Evolutionary conservation across 148 eudicot genomes (phyloP).

Genomic region (Rhododendron williamsianum): DNA sequence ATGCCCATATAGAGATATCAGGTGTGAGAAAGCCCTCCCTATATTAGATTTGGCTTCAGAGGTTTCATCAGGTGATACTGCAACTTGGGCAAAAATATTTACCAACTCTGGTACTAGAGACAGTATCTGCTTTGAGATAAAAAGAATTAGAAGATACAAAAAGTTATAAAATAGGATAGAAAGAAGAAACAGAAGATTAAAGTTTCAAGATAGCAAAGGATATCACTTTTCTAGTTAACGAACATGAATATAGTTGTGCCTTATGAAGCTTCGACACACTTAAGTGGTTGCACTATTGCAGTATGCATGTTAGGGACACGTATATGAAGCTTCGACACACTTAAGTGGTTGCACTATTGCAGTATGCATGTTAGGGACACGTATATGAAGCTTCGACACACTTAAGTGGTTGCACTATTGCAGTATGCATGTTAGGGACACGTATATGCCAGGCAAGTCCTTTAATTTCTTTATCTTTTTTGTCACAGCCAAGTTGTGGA

Average conservation of each 20-base stretch:
- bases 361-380: not conserved
- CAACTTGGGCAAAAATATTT: conserved; percentile 80
- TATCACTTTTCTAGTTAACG: not conserved
- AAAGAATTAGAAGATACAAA: not conserved
- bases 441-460: not conserved
- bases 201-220: not conserved
- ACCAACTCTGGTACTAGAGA: conserved; percentile 78
- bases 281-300: not conserved
- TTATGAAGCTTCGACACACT: not conserved
- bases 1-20: conserved; percentile 79
- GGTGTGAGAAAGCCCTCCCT: conserved; percentile 85
- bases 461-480: not conserved
- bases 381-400: not conserved
- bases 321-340: not conserved
- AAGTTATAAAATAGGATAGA: not conserved
- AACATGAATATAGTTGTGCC: not conserved
- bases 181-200: not conserved
- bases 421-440: not conserved
- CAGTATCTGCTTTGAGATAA: conserved; percentile 45
- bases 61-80: conserved; percentile 68
- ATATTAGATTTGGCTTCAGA: conserved; percentile 71
- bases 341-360: not conserved
- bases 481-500: too few relatives aligned
- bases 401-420: not conserved
- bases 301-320: not conserved